phyloP scores from a whole-genome alignment of 2,329 filamentous ascomycete species.

The Ophiostoma sp. region DNA sequence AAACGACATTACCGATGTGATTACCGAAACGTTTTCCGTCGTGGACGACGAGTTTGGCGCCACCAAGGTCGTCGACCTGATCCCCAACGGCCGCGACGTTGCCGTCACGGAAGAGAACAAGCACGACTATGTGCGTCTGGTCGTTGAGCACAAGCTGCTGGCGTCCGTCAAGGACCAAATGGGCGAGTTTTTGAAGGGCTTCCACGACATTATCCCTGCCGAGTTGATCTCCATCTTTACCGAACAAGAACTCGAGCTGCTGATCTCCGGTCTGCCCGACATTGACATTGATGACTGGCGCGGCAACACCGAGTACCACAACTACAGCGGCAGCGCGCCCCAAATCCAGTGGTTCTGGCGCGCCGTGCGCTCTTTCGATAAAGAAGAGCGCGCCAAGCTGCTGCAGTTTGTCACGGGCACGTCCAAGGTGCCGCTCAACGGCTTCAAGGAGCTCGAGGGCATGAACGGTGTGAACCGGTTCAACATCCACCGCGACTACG shows the following conservation, averaged over 20 bases:
- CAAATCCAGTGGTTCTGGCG: constrained; percentile 99
- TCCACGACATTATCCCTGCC: constrained; percentile 96
- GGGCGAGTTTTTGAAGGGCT: constrained; percentile 88
- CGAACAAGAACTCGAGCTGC: constrained; percentile 92
- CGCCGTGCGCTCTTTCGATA: constrained; percentile 94
- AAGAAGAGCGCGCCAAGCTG: constrained; percentile 96
- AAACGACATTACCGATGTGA: constrained; percentile 97
- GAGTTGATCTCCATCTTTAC: constrained; percentile 97
- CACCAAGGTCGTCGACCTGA: constrained; percentile 80
- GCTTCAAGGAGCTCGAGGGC: constrained; percentile 97
- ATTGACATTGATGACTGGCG: constrained; percentile 99
- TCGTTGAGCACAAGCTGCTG: constrained; percentile 91
- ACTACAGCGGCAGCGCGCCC: constrained; percentile 89
- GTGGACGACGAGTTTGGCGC: constrained; percentile 94
- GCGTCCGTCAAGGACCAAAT: constrained; percentile 93
- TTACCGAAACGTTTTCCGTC: constrained; percentile 92
- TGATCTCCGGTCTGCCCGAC: constrained; percentile 95
- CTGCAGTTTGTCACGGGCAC: constrained; percentile 98
- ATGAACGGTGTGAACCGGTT: constrained; percentile 99
- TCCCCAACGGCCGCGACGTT: constrained; percentile 85
- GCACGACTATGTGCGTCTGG: constrained; percentile 90
- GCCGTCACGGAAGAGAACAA: constrained; percentile 97
- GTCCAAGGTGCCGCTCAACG: constrained; percentile 95
- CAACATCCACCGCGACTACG: constrained; percentile 98
- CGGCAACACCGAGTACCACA: constrained; percentile 97